Base-by-base conservation (phyloP, 2,329 filamentous ascomycete species). In the Claviceps quebecensis region DNA sequence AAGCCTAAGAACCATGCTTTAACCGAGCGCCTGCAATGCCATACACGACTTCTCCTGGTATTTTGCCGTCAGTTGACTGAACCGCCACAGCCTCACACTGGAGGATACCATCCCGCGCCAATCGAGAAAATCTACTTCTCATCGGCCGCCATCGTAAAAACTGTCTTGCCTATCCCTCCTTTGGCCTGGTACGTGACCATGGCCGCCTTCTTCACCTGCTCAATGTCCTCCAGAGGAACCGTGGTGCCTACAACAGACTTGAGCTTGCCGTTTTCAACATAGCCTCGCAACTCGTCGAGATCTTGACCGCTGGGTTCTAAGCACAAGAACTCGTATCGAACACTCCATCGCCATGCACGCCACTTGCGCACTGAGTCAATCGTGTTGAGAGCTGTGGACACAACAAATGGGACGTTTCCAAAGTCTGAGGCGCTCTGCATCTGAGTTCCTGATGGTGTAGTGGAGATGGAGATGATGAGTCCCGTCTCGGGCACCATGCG, bases 261-360 rank as follows among this genome's bases (percentile, higher is more conserved):
- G n/a, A 59, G 40, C 53, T 54, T 54, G 4, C 54, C 55, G 13
- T 51, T 51, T 9, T 57, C 58, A 2, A 56, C 54, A 36, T 55
- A 52, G 11, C 41, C 47, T 19, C 37, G 34, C 26, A 60, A 40
- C 22, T 34, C 49, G 5, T 56, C 50, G 17, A 60, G 45, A 44
- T 68, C 66, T 40, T 60, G 52, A 7, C 55, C 62, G 47, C 56
- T 65, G 5, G 64, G 59, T 9, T 62, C 55, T 50, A 70, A 51
- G 49, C 67, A 65, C 52, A 68, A 56, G 49, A 66, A 69, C 40
- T 61, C 57, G 55, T 71, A 72, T 22, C 58, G 58, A 11, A 68
- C 65, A 1, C 65, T 61, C 53, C 64, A 67, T 16, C 66, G 61
- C 39, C 60, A 48, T 7, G 65, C 65, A 47, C 63, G 58, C 26